phyloP scores from a whole-genome alignment of 2,329 filamentous ascomycete species.

The Bisporella sp. region DNA sequence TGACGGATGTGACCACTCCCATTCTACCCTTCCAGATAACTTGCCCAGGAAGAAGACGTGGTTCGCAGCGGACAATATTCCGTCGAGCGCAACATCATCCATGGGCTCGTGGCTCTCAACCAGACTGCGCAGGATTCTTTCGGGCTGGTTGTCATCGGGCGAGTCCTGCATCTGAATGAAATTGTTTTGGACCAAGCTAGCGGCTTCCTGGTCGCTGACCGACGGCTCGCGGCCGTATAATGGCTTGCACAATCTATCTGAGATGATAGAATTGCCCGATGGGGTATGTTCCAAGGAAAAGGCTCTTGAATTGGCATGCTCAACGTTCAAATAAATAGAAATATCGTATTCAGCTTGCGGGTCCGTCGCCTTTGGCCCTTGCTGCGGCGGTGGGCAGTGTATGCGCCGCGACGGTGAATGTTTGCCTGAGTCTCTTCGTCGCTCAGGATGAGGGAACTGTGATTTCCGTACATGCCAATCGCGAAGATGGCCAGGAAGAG shows the following conservation, averaged over 20 bases:
- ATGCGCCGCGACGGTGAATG: slow-evolving; percentile 11
- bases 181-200: slow-evolving; percentile 14
- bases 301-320: slow-evolving; percentile 8
- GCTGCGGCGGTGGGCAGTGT: slow-evolving; percentile 2
- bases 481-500: not conserved
- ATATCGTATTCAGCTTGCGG: slow-evolving; percentile 6
- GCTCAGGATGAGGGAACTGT: slow-evolving; percentile 11
- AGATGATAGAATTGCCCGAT: slow-evolving; percentile 25
- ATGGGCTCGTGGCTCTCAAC: slow-evolving; percentile 43
- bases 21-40: slow-evolving; percentile 49
- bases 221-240: slow-evolving; percentile 12
- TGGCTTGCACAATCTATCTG: slow-evolving; percentile 17
- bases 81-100: slow-evolving; percentile 48
- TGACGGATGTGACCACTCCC: slow-evolving; percentile 48
- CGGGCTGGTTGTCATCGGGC: slow-evolving; percentile 11
- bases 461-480: slow-evolving; percentile 1
- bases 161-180: slow-evolving; percentile 7
- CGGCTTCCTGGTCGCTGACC: slow-evolving; percentile 16
- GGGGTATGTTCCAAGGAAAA: slow-evolving; percentile 25
- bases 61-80: slow-evolving; percentile 54
- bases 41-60: slow-evolving; percentile 54
- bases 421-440: slow-evolving; percentile 3
- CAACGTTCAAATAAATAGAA: slow-evolving; percentile 3
- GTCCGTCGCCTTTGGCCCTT: slow-evolving; percentile 11
- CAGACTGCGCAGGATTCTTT: slow-evolving; percentile 47